Conservation (phyloP, 352 stramenopile genomes). For the Pseudoperonospora humuli region DNA sequence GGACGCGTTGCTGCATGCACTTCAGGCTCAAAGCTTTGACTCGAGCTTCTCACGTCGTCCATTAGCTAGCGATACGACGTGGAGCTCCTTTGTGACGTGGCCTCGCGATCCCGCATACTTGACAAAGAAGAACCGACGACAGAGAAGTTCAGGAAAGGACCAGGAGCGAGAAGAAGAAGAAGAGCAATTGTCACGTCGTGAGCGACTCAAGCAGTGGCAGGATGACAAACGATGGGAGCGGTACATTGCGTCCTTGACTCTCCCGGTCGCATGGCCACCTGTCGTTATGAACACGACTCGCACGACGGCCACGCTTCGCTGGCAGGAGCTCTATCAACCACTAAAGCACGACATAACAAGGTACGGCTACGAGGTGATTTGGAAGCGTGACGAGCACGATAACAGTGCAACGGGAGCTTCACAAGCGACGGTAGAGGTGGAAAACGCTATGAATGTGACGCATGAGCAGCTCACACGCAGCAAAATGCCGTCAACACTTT, state of each 20-base stretch:
- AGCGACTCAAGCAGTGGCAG: conserved; percentile 76
- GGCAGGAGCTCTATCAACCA: conserved; percentile 67
- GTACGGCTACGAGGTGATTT: conserved; percentile 52
- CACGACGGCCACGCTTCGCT: conserved; percentile 41
- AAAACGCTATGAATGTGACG: too few relatives aligned
- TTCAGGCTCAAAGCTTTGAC: conserved; percentile 51
- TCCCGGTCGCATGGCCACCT: conserved; percentile 53
- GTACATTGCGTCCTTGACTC: conserved; percentile 52
- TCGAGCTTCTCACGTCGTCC: conserved; percentile 47
- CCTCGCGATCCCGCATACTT: conserved; percentile 41
- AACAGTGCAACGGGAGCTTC: conserved; percentile 4
- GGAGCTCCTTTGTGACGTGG: conserved; percentile 40
- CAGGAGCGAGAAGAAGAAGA: conserved; percentile 30
- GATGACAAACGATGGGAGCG: conserved; percentile 67
- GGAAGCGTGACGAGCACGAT: conserved; percentile 27
- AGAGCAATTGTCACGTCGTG: conserved; percentile 50
- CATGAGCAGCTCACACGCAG: conserved; percentile 45
- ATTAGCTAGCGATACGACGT: conserved; percentile 23
- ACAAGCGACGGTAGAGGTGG: too few relatives aligned
- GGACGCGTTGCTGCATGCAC: conserved; percentile 29
- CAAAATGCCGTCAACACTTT: conserved; percentile 49
- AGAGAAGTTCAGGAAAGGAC: too few relatives aligned
- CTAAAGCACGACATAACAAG: too few relatives aligned
- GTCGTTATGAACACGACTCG: conserved; percentile 56
- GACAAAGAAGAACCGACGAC: conserved; percentile 30